phyloP scores from a whole-genome alignment of 2,329 filamentous ascomycete species.

The Penicillium expansum region DNA sequence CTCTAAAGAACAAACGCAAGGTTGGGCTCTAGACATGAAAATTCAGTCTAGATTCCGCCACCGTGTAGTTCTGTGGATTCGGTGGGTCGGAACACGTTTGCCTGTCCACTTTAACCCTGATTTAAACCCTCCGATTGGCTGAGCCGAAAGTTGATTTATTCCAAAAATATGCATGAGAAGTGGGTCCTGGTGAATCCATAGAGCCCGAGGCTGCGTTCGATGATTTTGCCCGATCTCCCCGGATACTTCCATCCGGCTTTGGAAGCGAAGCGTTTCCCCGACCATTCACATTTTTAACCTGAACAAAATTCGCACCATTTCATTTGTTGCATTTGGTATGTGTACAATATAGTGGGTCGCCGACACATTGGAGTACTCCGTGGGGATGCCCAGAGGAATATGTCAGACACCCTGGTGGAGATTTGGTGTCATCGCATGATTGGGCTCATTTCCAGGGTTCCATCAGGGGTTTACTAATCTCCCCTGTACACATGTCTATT shows the following conservation, averaged over 20 bases:
- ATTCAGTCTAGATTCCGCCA: slow-evolving; percentile 24
- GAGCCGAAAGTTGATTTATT: background rate
- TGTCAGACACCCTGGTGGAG: background rate
- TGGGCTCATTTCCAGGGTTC: background rate
- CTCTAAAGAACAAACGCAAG: slow-evolving; percentile 5
- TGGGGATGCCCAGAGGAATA: background rate
- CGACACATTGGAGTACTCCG: background rate
- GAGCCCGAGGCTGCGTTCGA: background rate
- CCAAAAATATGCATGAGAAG: slow-evolving; percentile 9
- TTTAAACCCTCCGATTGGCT: background rate
- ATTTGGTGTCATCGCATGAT: background rate
- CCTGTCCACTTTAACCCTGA: slow-evolving; percentile 11
- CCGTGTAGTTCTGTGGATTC: slow-evolving; percentile 12
- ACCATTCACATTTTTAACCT: background rate
- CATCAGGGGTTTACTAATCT: slow-evolving; percentile 4
- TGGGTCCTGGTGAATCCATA: background rate
- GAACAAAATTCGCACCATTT: background rate
- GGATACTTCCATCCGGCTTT: slow-evolving; percentile 4
- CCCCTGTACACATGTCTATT: background rate
- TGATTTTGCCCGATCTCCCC: slow-evolving; percentile 13
- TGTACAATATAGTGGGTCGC: background rate
- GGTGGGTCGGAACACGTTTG: slow-evolving; percentile 25
- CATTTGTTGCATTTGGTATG: background rate
- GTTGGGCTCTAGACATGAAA: slow-evolving; percentile 3
- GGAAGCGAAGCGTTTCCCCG: background rate